Evolutionary conservation across 768 basidiomycete species (phyloP), one percentile per base, ranked within the genome.

Genomic region (Mycena filopes): DNA sequence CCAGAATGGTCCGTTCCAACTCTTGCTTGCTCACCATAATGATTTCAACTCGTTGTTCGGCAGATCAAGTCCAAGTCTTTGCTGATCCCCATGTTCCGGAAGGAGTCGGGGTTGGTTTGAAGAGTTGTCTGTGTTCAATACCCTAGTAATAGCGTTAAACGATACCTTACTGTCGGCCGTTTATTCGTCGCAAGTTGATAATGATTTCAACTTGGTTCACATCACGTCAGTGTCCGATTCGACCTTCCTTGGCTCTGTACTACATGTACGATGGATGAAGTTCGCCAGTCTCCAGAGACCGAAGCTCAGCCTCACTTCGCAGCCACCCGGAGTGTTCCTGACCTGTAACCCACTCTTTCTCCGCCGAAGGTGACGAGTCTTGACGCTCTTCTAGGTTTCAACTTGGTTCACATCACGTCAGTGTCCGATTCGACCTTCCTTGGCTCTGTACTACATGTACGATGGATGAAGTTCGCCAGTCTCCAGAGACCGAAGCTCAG

Each of bases 1-100:
- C 85, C 6, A 64, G 74, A 16, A 10, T 76, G 23, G 12, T 81
- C n/a, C 86, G 87, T 63, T 82, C 82, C 13, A 77, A 73, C 12
- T 33, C 31, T 33, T 12, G 5, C 12, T 33, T 6, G 12, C 31
- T 33, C 7, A 33, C 5, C 31, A 6, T 33, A 33, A 33, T 33
- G 31, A 33, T 33, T 5, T 12, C 12, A 33, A 33, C 31, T 33
- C 31, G 31, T 33, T 33, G 12, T 33, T 12, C 31, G 31, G 5
- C 12, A 33, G 23, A 11, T 81, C n/a, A 86, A 87, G 63, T 82
- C 82, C 13, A 77, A 73, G 65, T 67, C 70, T n/a, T 60, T 81
- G 46, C 47, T 79, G 20, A 65, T 77, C 16, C 40, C 50, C 12
- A 60, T 58, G 57, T 62, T 67, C 55, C 49, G 66, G 11, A 47